These are phyloP conservation scores for Aureobasidium sp. DNA, from an alignment of 2,329 filamentous ascomycete species.

Conservation along the genomic window DNA sequence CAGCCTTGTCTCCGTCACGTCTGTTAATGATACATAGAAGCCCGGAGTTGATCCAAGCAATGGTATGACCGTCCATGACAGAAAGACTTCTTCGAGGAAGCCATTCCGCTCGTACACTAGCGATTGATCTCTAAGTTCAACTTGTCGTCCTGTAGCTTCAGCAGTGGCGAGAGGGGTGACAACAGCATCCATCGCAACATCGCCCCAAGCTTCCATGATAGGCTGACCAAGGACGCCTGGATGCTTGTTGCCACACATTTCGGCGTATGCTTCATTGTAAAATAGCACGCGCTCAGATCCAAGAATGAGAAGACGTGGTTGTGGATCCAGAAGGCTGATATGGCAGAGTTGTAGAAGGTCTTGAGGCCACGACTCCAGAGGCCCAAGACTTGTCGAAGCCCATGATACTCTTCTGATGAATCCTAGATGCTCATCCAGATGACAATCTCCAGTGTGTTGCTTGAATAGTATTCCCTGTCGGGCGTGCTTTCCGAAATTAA, in stretches of 20 bases:
- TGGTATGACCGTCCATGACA: conserved; percentile 15
- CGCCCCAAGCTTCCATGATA: not conserved
- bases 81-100: conserved; percentile 14
- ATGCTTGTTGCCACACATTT: conserved; percentile 13
- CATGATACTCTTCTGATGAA: conserved; percentile 11
- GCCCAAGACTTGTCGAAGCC: conserved; percentile 15
- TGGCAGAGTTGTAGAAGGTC: conserved; percentile 16
- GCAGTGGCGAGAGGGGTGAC: not conserved
- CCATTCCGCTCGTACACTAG: not conserved
- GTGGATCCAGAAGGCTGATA: conserved; percentile 12
- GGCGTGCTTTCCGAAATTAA: not conserved
- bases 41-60: not conserved
- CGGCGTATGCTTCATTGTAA: conserved; percentile 16
- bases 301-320: conserved; percentile 15
- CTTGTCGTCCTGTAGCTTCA: not conserved
- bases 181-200: not conserved
- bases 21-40: conserved; percentile 2
- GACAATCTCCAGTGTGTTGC: not conserved
- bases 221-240: conserved; percentile 4
- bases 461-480: not conserved
- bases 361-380: conserved; percentile 12
- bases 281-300: conserved; percentile 12
- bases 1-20: conserved; percentile 13
- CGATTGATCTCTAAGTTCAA: not conserved
- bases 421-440: conserved; percentile 6